Base-by-base conservation (phyloP, 495 filamentous ascomycete species). In the Penicillium taxi region DNA sequence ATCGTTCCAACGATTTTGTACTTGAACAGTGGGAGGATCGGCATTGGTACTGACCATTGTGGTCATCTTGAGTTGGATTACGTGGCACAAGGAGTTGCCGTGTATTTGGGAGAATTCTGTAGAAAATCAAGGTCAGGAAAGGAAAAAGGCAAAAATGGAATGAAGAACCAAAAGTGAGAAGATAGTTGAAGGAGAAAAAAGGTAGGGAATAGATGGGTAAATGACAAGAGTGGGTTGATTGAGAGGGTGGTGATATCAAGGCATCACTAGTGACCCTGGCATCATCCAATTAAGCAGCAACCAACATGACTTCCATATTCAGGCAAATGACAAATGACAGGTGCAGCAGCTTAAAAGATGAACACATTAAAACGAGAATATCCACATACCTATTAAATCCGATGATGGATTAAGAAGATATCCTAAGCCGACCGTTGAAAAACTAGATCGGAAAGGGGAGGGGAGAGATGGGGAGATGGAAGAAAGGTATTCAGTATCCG, bases 1-100 rank as follows among this genome's bases (percentile, higher is more conserved):
- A n/a, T n/a, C n/a, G n/a, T n/a, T n/a, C n/a, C n/a, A n/a, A n/a
- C n/a, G n/a, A n/a, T n/a, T n/a, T n/a, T n/a, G n/a, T n/a, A n/a
- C n/a, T n/a, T n/a, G n/a, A n/a, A n/a, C 15, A 38, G 9, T 19
- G n/a, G 9, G 20, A 13, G 6, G 26, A 47, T 37, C n/a, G 27
- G 12, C 24, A 45, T 51, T 47, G 26, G 37, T 20, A 56, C 53
- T 56, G 39, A 69, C 64, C 66, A 70, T 70, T 49, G 66, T 70
- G 51, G 66, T 70, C 66, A 70, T 70, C 19, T 61, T 65, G 57
- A 39, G 49, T 37, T 40, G 35, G 42, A 49, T 41, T 40, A 37
- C 43, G 37, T 42, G 46, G 50, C 63, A 63, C 67, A 63, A 61
- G 58, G 49, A 51, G 40, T 47, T 50, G 63, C 62, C 47, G 61